A percentile compares a stretch with the other conserved stretches of the same genome.
Conservation (phyloP, 768 basidiomycete genomes). For the Auriscalpium microsporum region DNA sequence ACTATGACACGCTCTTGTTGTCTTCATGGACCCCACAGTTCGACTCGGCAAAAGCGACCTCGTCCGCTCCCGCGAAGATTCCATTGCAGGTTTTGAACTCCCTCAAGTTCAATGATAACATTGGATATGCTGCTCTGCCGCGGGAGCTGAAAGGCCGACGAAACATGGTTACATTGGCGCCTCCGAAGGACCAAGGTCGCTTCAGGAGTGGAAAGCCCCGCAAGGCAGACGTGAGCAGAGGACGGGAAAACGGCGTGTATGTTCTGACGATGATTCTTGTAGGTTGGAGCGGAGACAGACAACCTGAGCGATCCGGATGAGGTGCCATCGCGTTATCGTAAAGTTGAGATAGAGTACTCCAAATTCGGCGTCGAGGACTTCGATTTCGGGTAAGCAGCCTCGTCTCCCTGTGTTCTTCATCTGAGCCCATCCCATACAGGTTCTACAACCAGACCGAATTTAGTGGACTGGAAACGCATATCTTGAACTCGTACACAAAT, state of each 20-base stretch:
- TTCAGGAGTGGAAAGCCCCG: conserved; percentile 78
- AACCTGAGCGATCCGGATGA: conserved; percentile 32
- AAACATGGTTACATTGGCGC: conserved; percentile 55
- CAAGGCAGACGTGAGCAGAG: conserved; percentile 35
- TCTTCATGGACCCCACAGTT: conserved; percentile 58
- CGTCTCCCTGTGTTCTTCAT: not conserved
- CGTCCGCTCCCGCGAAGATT: conserved; percentile 69
- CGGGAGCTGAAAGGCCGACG: conserved; percentile 78
- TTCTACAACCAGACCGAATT: conserved; percentile 90
- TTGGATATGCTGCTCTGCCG: conserved; percentile 85
- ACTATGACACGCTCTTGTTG: conserved; percentile 65
- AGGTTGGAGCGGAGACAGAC: conserved; percentile 53
- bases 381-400: conserved; percentile 71
- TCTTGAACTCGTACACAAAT: conserved; percentile 96
- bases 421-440: not conserved
- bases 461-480: conserved; percentile 94
- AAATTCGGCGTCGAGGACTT: conserved; percentile 99
- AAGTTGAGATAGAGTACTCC: conserved; percentile 96
- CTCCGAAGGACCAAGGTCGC: conserved; percentile 52
- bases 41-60: conserved; percentile 36
- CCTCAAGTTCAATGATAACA: conserved; percentile 82
- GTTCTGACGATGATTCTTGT: not conserved
- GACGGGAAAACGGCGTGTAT: not conserved
- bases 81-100: conserved; percentile 67
- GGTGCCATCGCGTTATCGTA: conserved; percentile 76